phyloP scores from a whole-genome alignment of 129 eudicot genomes.

The Solidago caesia region DNA sequence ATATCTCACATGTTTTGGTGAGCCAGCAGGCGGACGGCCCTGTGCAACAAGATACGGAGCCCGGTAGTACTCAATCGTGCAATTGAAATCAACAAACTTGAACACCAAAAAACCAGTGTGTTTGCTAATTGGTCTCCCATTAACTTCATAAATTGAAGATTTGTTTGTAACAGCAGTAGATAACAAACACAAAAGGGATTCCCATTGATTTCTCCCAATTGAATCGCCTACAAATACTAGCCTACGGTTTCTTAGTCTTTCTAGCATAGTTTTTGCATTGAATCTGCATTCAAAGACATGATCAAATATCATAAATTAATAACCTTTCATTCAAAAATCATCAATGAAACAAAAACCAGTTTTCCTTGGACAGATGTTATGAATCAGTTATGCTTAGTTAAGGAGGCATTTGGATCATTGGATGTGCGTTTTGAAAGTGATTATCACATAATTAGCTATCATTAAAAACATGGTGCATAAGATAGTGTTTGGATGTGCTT shows the following conservation, averaged over 20 bases:
- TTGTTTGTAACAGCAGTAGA: constrained; percentile 59
- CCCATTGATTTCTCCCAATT: constrained; percentile 95
- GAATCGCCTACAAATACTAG: constrained; percentile 88
- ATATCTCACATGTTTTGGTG: constrained; percentile 51
- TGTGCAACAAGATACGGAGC: constrained; percentile 73
- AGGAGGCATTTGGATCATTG: background rate
- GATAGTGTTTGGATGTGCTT: no score
- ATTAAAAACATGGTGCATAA: no score
- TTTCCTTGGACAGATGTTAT: background rate
- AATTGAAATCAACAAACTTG: constrained; percentile 62
- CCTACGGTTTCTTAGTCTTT: constrained; percentile 57
- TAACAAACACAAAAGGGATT: constrained; percentile 80
- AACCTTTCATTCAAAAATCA: background rate
- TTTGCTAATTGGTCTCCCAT: constrained; percentile 78
- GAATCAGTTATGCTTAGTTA: background rate
- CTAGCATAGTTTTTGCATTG: constrained; percentile 66
- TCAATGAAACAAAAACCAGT: background rate
- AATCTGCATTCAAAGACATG: constrained; percentile 46
- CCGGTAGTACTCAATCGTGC: constrained; percentile 81
- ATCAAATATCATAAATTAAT: background rate
- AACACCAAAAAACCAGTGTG: constrained; percentile 70
- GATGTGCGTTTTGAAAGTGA: background rate
- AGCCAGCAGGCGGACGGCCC: constrained; percentile 61
- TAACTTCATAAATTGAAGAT: constrained; percentile 64
- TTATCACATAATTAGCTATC: no score